These are phyloP conservation scores for Trichoderma atrobrunneum DNA, from an alignment of 2,329 filamentous ascomycete species.

Conservation along the genomic window DNA sequence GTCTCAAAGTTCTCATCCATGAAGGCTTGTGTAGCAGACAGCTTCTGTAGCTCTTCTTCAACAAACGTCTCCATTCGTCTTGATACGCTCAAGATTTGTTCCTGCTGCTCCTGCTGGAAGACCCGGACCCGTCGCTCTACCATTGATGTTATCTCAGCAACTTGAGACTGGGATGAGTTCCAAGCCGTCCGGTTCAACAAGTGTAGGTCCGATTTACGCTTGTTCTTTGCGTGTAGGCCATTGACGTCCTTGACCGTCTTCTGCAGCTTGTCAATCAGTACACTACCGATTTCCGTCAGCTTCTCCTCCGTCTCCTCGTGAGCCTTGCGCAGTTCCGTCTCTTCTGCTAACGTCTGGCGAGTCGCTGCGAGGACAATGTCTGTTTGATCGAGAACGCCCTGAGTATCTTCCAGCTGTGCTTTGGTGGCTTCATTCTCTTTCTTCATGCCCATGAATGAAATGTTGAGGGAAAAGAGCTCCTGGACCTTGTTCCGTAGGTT, in stretches of 20 bases:
- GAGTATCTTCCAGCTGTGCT: conserved; percentile 71
- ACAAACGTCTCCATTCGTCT: conserved; percentile 75
- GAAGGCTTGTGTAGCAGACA: conserved; percentile 67
- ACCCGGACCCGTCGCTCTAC: conserved; percentile 73
- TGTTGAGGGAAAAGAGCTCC: conserved; percentile 82
- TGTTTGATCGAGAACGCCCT: conserved; percentile 79
- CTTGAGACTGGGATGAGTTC: conserved; percentile 71
- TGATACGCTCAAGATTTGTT: conserved; percentile 66
- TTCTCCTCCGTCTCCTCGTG: conserved; percentile 81
- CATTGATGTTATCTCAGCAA: conserved; percentile 70
- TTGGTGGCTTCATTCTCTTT: conserved; percentile 82
- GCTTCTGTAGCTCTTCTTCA: conserved; percentile 66
- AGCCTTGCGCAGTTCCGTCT: conserved; percentile 74
- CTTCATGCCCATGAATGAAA: conserved; percentile 82
- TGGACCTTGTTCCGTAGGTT: conserved; percentile 92
- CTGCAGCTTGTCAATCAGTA: conserved; percentile 74
- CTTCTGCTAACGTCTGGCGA: conserved; percentile 71
- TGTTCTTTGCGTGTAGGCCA: conserved; percentile 81
- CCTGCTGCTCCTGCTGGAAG: conserved; percentile 70
- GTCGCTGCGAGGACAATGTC: conserved; percentile 80
- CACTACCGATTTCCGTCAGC: conserved; percentile 68
- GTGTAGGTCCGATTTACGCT: conserved; percentile 80
- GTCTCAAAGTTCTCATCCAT: conserved; percentile 65
- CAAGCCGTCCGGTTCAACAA: conserved; percentile 74
- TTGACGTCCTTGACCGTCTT: conserved; percentile 77